Base-by-base conservation (phyloP, 139 green algal genomes). In the Desmodesmus armatus region DNA sequence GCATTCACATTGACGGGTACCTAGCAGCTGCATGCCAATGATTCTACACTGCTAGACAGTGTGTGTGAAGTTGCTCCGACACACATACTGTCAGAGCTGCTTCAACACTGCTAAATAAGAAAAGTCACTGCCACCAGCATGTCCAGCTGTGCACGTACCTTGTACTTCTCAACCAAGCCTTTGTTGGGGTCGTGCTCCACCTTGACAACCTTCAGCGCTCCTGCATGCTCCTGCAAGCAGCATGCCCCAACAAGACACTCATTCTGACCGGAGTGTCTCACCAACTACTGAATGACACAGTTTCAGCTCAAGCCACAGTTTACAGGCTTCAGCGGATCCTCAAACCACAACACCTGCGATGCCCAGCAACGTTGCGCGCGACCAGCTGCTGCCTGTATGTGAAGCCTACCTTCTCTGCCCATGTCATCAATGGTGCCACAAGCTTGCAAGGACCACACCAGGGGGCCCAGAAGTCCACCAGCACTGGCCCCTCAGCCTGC, bases 361-460 rank as follows among this genome's bases (percentile, higher is more conserved):
- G n/a, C n/a, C n/a, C n/a, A n/a, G n/a, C n/a, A n/a, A n/a, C n/a
- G n/a, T n/a, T n/a, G n/a, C n/a, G n/a, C n/a, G n/a, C n/a, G 40
- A 51, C 33, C 23, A 29, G 72, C 73, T 82, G 39, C 5, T 49
- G 86, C n/a, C 40, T 84, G 35, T 21, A 77, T 41, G 9, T 29
- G 19, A 0, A 41, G 33, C 78, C 3, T 21, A 95, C 92, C 91
- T 95, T 86, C 62, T 96, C 90, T 1, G 88, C 86, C 91, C 88
- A 91, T 37, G 91, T 90, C 93, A 97, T 94, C 17, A 94, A 66
- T 0, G 94, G 94, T 2, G 90, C 89, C 27, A 98, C 93, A 3
- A 99, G 92, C 88, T 96, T 98, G 94, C 96, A 99, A 1, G 96
- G 96, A 0, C 96, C 96, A 76, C 96, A 99, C 97, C 97, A 97